Evolutionary conservation across 2,329 filamentous ascomycete species (phyloP).

Genomic region (Fusarium staphyleae): DNA sequence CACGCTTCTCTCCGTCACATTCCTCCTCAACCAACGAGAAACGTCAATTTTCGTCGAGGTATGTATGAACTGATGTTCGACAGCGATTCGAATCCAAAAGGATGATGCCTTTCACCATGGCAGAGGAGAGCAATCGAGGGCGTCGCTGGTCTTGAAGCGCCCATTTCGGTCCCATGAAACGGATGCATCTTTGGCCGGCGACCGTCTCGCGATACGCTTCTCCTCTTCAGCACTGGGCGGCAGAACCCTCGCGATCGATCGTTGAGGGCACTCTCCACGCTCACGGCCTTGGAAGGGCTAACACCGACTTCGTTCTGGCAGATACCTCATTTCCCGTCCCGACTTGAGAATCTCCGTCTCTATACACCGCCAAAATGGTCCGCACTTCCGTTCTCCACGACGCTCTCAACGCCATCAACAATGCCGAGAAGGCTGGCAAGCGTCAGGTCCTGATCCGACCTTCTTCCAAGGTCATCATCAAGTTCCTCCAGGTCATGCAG

Average conservation of each 20-base stretch:
- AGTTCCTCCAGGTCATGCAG: constrained; percentile 99
- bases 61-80: constrained; percentile 48
- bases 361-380: constrained; percentile 86
- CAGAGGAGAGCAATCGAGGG: constrained; percentile 67
- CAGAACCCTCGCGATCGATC: constrained; percentile 69
- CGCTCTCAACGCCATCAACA: constrained; percentile 99
- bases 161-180: constrained; percentile 22
- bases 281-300: constrained; percentile 67
- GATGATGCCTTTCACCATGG: constrained; percentile 59
- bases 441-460: constrained; percentile 98
- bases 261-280: constrained; percentile 74
- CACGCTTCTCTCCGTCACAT: constrained; percentile 37
- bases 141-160: constrained; percentile 37
- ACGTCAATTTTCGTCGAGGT: constrained; percentile 51
- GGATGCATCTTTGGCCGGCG: constrained; percentile 19
- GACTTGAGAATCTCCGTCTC: constrained; percentile 80
- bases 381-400: constrained; percentile 99
- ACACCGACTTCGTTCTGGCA: constrained; percentile 54
- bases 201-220: constrained; percentile 63
- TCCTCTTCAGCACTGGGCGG: constrained; percentile 71
- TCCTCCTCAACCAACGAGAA: constrained; percentile 31
- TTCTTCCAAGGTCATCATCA: constrained; percentile 99
- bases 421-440: constrained; percentile 99
- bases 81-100: constrained; percentile 47
- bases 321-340: constrained; percentile 70